Percentiles rank a stretch among this genome's conserved stretches.
Conservation (phyloP, 1,284 basidiomycete genomes). For the Trichosporon ovoides region DNA sequence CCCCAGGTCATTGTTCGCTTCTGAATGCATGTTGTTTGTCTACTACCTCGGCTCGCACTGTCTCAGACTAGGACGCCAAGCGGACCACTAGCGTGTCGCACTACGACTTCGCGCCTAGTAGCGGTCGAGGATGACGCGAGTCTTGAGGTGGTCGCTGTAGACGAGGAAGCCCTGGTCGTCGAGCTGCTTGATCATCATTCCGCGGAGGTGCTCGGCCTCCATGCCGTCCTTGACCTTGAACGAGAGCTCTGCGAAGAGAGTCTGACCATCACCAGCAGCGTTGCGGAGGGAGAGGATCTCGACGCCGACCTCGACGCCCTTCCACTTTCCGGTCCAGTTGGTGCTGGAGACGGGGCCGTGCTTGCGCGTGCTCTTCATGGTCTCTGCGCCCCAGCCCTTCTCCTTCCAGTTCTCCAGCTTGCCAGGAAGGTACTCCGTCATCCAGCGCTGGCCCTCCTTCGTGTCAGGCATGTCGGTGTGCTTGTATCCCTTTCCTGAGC, state of each 20-base stretch:
- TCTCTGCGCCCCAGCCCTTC: conserved; percentile 4
- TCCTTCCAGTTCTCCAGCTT: conserved; percentile 8
- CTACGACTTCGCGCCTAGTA: background rate
- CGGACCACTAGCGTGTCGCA: too few relatives aligned
- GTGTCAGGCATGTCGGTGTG: conserved; percentile 6
- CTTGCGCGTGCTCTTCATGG: background rate
- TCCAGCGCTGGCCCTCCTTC: background rate
- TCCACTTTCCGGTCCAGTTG: conserved; percentile 7
- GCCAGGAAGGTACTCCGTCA: conserved; percentile 5
- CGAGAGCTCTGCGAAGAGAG: conserved; percentile 10
- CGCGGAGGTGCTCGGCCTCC: conserved; percentile 4
- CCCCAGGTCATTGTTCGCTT: too few relatives aligned
- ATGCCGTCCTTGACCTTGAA: background rate
- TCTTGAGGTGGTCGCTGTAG: conserved; percentile 12
- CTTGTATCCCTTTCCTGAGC: background rate
- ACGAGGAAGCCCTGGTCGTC: conserved; percentile 8
- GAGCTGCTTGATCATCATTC: conserved; percentile 5
- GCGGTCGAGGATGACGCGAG: conserved; percentile 7
- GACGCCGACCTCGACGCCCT: conserved; percentile 1
- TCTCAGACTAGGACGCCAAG: too few relatives aligned
- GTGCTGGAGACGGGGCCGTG: conserved; percentile 11
- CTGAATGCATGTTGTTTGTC: too few relatives aligned
- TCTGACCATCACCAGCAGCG: background rate
- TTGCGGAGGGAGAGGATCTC: conserved; percentile 10
- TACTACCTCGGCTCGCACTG: too few relatives aligned